Evolutionary conservation across 2,329 filamentous ascomycete genomes (phyloP).

Genomic region (Botryosphaeria agaves): DNA sequence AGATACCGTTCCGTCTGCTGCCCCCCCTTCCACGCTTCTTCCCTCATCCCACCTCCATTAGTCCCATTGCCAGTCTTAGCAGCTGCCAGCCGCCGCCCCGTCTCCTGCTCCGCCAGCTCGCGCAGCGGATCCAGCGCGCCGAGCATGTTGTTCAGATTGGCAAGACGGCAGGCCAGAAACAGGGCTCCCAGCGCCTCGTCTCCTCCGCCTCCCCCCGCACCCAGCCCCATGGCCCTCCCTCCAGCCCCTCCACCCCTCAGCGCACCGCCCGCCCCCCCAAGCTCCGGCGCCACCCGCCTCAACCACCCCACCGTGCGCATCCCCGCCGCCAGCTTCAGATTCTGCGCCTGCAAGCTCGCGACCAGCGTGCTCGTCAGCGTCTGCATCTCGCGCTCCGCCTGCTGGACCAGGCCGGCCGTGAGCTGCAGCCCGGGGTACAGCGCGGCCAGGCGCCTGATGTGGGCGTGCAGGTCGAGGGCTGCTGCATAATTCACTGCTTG

Average conservation of each 20-base stretch:
- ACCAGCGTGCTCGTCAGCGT: constrained; percentile 78
- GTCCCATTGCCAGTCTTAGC: constrained; percentile 9
- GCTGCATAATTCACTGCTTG: constrained; percentile 57
- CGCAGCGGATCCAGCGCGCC: constrained; percentile 70
- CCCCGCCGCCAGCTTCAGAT: constrained; percentile 73
- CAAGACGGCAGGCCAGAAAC: constrained; percentile 73
- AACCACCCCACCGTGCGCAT: constrained; percentile 88
- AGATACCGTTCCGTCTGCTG: constrained; percentile 90
- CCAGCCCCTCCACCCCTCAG: constrained; percentile 8
- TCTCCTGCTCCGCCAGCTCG: constrained; percentile 81
- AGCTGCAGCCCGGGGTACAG: constrained; percentile 68
- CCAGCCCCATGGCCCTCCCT: constrained; percentile 12
- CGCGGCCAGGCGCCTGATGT: constrained; percentile 70
- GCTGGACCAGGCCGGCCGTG: constrained; percentile 51
- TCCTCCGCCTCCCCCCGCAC: constrained; percentile 12
- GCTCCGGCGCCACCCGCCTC: constrained; percentile 67
- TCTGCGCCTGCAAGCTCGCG: constrained; percentile 53
- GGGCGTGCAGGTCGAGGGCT: constrained; percentile 80
- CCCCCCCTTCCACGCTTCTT: constrained; percentile 45
- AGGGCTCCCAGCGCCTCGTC: constrained; percentile 63
- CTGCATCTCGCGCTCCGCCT: constrained; percentile 77
- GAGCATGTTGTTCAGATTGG: constrained; percentile 62
- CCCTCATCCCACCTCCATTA: constrained; percentile 13
- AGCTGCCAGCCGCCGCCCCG: constrained; percentile 21
- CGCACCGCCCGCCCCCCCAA: constrained; percentile 32